Evolutionary conservation across 371 early-diverging fungal species (phyloP).

Genomic region (Haplosporangium sp.): DNA sequence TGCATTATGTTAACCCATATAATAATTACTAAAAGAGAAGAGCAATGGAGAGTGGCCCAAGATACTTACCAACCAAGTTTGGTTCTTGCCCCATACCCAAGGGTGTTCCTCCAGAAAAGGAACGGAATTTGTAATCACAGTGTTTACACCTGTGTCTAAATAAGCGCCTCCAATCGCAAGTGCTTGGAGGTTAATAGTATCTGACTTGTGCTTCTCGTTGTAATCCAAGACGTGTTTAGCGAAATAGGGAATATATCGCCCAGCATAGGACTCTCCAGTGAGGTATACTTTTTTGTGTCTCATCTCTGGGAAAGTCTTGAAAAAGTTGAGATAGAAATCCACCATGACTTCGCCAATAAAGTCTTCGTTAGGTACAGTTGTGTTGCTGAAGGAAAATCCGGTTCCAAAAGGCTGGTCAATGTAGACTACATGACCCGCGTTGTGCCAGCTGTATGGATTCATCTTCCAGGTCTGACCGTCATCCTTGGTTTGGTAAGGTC

Average conservation of each 20-base stretch:
- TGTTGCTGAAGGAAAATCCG: neutral
- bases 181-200: neutral
- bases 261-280: neutral
- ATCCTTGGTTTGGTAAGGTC: too few species aligned
- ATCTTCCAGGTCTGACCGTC: too few species aligned
- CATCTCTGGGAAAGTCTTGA: neutral
- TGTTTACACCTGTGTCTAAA: neutral
- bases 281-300: neutral
- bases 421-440: neutral
- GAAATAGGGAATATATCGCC: neutral
- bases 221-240: neutral
- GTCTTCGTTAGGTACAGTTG: neutral
- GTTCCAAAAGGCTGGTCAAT: neutral
- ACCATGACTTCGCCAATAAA: neutral
- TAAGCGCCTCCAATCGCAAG: neutral
- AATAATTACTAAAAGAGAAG: neutral
- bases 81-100: neutral
- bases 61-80: neutral
- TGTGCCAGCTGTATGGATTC: constrained; percentile 1
- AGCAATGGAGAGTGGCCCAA: neutral
- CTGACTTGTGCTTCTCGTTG: neutral
- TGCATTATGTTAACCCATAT: too few species aligned
- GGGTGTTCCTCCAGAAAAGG: neutral
- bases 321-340: neutral
- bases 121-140: neutral